Percentiles rank a stretch among this genome's conserved stretches.
These are phyloP conservation scores for Rhododendron vialii DNA, from an alignment of 148 eudicot species.

Conservation along the genomic window DNA sequence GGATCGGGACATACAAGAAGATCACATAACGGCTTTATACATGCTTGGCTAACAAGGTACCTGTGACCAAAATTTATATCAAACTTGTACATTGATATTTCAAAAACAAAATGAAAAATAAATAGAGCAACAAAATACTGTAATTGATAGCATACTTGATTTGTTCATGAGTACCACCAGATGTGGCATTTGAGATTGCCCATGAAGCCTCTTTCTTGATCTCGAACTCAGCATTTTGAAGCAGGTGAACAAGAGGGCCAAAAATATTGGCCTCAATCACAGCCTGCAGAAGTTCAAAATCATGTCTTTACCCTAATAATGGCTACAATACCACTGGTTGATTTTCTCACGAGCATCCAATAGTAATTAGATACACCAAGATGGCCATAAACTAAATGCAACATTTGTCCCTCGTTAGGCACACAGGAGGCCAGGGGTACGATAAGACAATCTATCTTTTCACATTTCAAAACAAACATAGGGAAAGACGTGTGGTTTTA, in stretches of 20 bases:
- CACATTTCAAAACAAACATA: no score
- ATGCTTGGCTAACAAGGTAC: slow-evolving; percentile 30
- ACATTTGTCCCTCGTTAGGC: no score
- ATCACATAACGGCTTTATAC: slow-evolving; percentile 34
- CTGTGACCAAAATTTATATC: slow-evolving; percentile 7
- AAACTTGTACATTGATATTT: background rate
- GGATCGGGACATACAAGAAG: slow-evolving; percentile 34
- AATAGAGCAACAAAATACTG: background rate
- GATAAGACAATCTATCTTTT: no score
- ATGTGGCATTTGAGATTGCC: slow-evolving; percentile 34
- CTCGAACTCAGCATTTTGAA: slow-evolving; percentile 30
- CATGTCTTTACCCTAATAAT: background rate
- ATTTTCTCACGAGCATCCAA: background rate
- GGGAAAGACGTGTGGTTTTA: background rate
- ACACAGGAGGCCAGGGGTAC: no score
- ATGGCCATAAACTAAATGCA: background rate
- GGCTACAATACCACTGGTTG: background rate
- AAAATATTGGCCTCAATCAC: slow-evolving; percentile 26
- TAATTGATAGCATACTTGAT: slow-evolving; percentile 13
- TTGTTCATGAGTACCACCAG: slow-evolving; percentile 32
- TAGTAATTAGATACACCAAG: background rate
- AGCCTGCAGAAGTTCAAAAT: slow-evolving; percentile 24
- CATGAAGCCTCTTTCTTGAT: slow-evolving; percentile 36
- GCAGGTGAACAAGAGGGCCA: slow-evolving; percentile 29
- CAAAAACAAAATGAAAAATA: background rate